Percentiles rank a stretch among this genome's conserved stretches.
Conservation (phyloP, 345 rosid genomes). For the Eucalyptus lansdowneana region DNA sequence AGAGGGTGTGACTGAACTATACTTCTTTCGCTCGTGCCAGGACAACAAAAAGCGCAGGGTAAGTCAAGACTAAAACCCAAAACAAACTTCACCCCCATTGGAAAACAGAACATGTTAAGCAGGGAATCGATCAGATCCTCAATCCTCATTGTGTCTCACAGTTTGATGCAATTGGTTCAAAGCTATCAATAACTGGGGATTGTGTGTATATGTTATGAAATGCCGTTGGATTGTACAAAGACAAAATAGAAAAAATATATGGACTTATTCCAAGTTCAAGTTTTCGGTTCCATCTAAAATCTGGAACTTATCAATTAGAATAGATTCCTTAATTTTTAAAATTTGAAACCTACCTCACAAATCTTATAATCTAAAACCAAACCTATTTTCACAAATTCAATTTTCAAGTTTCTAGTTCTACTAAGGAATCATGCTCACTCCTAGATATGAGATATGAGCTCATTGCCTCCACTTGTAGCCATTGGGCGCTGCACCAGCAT, state of each 20-base stretch:
- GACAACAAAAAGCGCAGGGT: background rate
- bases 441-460: background rate
- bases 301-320: accelerated
- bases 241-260: too few species aligned
- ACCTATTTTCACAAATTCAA: accelerated
- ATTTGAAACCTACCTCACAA: too few species aligned
- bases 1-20: background rate
- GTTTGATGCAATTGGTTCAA: background rate
- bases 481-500: background rate
- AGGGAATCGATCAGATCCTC: background rate
- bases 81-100: background rate
- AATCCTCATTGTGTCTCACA: background rate
- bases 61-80: background rate
- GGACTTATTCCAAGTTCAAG: too few species aligned
- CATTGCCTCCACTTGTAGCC: background rate
- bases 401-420: accelerated
- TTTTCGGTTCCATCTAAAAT: accelerated
- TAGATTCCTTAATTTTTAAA: too few species aligned
- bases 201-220: background rate
- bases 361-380: too few species aligned
- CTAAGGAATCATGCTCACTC: too few species aligned
- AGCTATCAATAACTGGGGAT: background rate
- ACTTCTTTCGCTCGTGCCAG: background rate
- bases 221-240: accelerated
- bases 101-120: background rate